Percentiles rank a stretch among this genome's conserved stretches.
These are phyloP conservation scores for Pseudogymnoascus sp. DNA, from an alignment of 2,329 filamentous ascomycete genomes.

Conservation along the genomic window DNA sequence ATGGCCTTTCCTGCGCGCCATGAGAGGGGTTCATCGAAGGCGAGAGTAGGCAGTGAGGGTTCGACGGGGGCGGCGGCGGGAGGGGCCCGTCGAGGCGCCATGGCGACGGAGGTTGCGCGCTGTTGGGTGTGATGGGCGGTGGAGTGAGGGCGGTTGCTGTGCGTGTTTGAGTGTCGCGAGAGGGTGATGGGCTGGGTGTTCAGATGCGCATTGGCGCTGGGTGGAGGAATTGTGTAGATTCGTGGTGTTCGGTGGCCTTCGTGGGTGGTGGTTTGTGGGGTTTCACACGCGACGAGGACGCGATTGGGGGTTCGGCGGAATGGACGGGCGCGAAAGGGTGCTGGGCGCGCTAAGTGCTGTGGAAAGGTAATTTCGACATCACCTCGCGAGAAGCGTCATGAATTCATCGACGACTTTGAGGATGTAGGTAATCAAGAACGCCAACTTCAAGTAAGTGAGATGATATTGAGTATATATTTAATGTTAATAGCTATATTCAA, in stretches of 20 bases:
- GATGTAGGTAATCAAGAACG: neutral
- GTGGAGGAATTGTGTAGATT: neutral
- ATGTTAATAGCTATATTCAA: neutral
- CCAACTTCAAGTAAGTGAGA: neutral
- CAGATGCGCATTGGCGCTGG: neutral
- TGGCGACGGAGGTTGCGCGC: slow-evolving; percentile 11
- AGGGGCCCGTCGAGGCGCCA: slow-evolving; percentile 29
- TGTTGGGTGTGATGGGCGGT: neutral
- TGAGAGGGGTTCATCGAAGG: slow-evolving; percentile 78
- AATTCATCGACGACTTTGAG: neutral
- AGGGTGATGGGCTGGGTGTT: neutral
- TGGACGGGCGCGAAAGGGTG: neutral
- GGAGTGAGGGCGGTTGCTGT: neutral
- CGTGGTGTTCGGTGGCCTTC: neutral
- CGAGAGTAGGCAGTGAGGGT: slow-evolving; percentile 42
- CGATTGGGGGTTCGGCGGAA: neutral
- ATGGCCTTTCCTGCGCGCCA: slow-evolving; percentile 92
- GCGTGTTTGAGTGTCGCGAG: neutral
- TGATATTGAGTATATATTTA: neutral
- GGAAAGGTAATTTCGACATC: neutral
- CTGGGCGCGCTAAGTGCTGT: neutral
- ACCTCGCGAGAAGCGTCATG: neutral
- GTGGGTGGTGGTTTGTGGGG: neutral
- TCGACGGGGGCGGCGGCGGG: slow-evolving; percentile 20
- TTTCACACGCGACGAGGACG: neutral